Evolutionary conservation across 768 basidiomycete genomes (phyloP).

Genomic region (Leccinum obscurum): DNA sequence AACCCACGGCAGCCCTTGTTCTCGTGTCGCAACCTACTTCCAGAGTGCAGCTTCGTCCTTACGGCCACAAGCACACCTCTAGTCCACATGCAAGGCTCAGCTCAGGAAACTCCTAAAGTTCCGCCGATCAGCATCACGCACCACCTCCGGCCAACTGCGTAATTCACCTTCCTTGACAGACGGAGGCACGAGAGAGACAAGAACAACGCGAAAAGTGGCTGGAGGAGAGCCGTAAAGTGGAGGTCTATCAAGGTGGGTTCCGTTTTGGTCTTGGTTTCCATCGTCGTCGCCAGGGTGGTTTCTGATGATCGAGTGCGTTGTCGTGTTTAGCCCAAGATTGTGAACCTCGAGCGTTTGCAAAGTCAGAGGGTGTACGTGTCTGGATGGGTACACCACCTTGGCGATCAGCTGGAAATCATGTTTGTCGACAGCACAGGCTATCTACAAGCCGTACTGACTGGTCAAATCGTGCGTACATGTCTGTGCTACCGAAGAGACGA

Average conservation of each 20-base stretch:
- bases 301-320: conserved; percentile 14
- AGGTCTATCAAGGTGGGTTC: conserved; percentile 62
- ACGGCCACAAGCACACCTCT: no score
- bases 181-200: conserved; percentile 65
- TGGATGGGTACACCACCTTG: conserved; percentile 95
- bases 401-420: conserved; percentile 90
- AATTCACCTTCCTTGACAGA: conserved; percentile 23
- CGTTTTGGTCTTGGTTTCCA: neutral
- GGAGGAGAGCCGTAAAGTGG: conserved; percentile 87
- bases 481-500: neutral
- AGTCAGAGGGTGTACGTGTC: conserved; percentile 79
- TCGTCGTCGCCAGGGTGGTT: neutral
- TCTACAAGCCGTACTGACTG: conserved; percentile 85
- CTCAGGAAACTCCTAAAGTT: no score
- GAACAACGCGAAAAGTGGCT: conserved; percentile 72
- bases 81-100: no score
- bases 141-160: no score
- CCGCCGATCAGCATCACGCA: no score
- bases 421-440: conserved; percentile 96
- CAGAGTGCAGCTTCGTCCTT: no score
- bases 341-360: conserved; percentile 55
- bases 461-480: conserved; percentile 60
- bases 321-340: conserved; percentile 62
- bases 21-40: no score
- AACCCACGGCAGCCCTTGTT: no score